These are phyloP conservation scores for Clarireedia paspali DNA, from an alignment of 2,329 filamentous ascomycete genomes.

Conservation along the genomic window DNA sequence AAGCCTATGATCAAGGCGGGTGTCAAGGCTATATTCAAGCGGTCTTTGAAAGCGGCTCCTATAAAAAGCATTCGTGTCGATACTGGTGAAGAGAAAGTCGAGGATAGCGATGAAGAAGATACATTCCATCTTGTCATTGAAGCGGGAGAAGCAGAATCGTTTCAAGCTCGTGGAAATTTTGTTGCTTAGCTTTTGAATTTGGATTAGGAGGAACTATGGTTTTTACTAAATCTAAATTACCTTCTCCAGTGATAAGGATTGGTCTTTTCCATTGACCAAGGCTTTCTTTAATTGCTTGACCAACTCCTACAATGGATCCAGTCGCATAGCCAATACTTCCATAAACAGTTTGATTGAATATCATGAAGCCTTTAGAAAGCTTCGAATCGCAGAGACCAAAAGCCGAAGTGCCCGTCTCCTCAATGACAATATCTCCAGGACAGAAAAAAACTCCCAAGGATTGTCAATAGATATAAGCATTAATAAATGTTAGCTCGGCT, in stretches of 20 bases:
- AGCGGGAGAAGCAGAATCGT: not conserved
- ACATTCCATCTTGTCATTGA: not conserved
- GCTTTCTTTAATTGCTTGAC: too few species aligned
- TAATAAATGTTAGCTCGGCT: too few species aligned
- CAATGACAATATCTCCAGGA: too few species aligned
- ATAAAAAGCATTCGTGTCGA: not conserved
- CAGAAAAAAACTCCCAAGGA: too few species aligned
- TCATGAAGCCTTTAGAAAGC: not conserved
- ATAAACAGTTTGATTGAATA: constrained; percentile 47
- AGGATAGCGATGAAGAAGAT: not conserved
- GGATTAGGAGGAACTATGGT: not conserved
- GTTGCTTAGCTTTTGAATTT: not conserved
- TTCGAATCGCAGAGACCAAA: too few species aligned
- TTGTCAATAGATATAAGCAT: too few species aligned
- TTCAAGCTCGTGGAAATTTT: not conserved
- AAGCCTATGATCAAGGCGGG: not conserved
- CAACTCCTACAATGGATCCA: constrained; percentile 42
- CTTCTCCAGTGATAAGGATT: too few species aligned
- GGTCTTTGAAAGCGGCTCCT: not conserved
- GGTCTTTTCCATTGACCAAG: too few species aligned
- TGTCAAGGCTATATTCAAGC: not conserved
- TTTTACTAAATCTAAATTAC: not conserved
- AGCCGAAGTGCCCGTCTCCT: too few species aligned
- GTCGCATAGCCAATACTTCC: constrained; percentile 54
- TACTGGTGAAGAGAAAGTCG: not conserved